A percentile compares a stretch with the other conserved stretches of the same genome.
phyloP scores from a whole-genome alignment of 345 rosid species.

The Limnanthes douglasii region DNA sequence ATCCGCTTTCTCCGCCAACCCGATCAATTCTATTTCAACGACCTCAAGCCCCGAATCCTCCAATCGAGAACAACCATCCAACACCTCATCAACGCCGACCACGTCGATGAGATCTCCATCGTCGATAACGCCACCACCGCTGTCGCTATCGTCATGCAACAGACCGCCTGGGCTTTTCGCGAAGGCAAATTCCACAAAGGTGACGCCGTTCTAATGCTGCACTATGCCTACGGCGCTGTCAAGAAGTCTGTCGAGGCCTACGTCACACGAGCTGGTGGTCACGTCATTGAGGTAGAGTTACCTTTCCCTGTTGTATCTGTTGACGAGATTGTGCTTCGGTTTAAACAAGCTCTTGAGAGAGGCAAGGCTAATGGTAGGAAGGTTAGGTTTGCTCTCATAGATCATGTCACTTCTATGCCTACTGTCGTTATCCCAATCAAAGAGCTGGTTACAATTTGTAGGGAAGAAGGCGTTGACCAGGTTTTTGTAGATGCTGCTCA shows the following conservation, averaged over 20 bases:
- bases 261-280: conserved; percentile 73
- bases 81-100: conserved; percentile 54
- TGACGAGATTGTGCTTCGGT: conserved; percentile 48
- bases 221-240: conserved; percentile 71
- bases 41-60: conserved; percentile 34
- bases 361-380: conserved; percentile 54
- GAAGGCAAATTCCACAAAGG: conserved; percentile 51
- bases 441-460: conserved; percentile 70
- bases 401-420: conserved; percentile 93
- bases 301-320: conserved; percentile 67
- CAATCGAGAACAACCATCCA: conserved; percentile 36
- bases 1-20: conserved; percentile 60
- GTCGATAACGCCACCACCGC: conserved; percentile 98
- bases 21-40: conserved; percentile 53
- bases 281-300: conserved; percentile 64
- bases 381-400: conserved; percentile 80
- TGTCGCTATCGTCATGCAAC: conserved; percentile 67
- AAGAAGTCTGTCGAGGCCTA: conserved; percentile 89
- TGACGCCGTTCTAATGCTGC: conserved; percentile 75
- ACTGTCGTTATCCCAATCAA: conserved; percentile 69
- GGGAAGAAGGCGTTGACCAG: conserved; percentile 79
- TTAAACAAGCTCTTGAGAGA: conserved; percentile 35
- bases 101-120: conserved; percentile 55
- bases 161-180: conserved; percentile 49
- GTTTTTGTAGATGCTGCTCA: conserved; percentile 94